Percentiles rank a stretch among this genome's conserved stretches.
Conservation (phyloP, 257 asterid species). For the Galeopsis tetrahit region DNA sequence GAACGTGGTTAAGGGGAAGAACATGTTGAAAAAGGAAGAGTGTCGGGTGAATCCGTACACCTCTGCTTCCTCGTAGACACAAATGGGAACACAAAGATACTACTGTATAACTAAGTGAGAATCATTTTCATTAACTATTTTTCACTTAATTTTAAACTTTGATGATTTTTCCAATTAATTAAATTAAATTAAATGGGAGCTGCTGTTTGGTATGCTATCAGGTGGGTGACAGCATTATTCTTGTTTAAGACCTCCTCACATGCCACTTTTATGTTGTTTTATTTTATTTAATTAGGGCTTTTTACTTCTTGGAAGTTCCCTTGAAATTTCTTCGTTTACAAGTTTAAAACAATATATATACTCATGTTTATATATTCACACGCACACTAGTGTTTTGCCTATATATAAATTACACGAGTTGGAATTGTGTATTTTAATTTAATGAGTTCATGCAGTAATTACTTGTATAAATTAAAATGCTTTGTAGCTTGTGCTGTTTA, state of each 20-base stretch:
- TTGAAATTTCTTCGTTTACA: constrained; percentile 26
- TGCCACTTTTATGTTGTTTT: constrained; percentile 18
- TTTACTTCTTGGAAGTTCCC: constrained; percentile 29
- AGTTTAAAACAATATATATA: not conserved
- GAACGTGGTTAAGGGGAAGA: constrained; percentile 11
- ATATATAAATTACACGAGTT: not conserved
- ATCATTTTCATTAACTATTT: constrained; percentile 25
- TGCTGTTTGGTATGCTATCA: constrained; percentile 39
- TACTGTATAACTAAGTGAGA: constrained; percentile 23
- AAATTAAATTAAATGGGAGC: constrained; percentile 9
- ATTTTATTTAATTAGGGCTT: constrained; percentile 8
- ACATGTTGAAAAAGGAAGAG: constrained; percentile 31
- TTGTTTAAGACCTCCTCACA: constrained; percentile 34
- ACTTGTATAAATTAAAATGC: no score
- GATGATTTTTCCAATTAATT: constrained; percentile 23
- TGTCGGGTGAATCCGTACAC: constrained; percentile 43
- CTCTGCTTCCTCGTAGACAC: constrained; percentile 37
- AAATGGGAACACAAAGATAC: constrained; percentile 33
- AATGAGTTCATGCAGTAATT: not conserved
- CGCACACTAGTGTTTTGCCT: no score
- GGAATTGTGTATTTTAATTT: not conserved
- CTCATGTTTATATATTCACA: no score
- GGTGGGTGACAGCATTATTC: constrained; percentile 39
- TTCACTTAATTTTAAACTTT: constrained; percentile 14
- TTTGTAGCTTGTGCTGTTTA: not conserved